These are phyloP conservation scores for Dioscorea cayenensis DNA, from an alignment of 116 monocot species.

Conservation along the genomic window DNA sequence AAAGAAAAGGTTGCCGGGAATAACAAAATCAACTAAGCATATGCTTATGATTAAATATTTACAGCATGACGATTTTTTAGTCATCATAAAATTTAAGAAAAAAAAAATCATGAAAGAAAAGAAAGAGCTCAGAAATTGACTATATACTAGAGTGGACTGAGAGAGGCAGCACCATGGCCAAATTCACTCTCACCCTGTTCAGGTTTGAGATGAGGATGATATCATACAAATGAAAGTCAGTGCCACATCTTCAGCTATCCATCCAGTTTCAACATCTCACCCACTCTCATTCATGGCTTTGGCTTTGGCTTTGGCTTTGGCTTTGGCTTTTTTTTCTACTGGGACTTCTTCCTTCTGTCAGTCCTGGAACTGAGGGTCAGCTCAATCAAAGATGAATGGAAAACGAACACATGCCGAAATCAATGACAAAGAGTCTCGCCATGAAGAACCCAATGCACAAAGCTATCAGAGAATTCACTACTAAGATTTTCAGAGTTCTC, in stretches of 20 bases:
- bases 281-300: background rate
- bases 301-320: too few relatives aligned
- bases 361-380: background rate
- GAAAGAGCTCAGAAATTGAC: conserved; percentile 6
- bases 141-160: conserved; percentile 1
- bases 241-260: background rate
- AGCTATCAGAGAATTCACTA: conserved; percentile 31
- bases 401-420: background rate
- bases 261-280: background rate
- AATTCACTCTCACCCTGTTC: conserved; percentile 2
- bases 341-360: background rate
- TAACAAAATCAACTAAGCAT: background rate
- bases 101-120: background rate
- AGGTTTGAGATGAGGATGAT: background rate
- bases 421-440: conserved; percentile 43
- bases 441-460: conserved; percentile 31
- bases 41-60: conserved; percentile 9
- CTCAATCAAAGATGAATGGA: background rate
- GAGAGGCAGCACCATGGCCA: background rate
- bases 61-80: background rate
- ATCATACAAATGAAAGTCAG: background rate
- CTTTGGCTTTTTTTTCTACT: background rate
- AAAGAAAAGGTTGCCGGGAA: background rate
- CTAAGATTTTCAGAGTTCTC: background rate
- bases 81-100: background rate